phyloP scores from a whole-genome alignment of 768 basidiomycete species.

The Suillus tomentosus region DNA sequence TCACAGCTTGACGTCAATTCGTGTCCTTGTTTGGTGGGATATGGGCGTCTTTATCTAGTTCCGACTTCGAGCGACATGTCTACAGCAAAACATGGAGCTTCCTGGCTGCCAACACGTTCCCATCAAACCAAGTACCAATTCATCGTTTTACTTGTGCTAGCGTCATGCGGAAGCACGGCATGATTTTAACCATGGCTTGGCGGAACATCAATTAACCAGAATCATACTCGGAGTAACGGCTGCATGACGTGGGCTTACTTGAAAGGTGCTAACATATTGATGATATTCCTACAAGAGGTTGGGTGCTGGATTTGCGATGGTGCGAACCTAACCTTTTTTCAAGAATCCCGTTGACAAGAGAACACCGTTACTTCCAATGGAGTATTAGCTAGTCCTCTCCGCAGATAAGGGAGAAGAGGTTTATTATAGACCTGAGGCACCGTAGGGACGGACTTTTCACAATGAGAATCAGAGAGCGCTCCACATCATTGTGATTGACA shows the following conservation, averaged over 20 bases:
- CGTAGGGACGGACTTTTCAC: not conserved
- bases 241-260: not conserved
- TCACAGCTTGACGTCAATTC: slow-evolving; percentile 5
- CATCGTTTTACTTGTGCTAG: not conserved
- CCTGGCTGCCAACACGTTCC: not conserved
- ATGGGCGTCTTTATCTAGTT: not conserved
- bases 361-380: not conserved
- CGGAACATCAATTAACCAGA: slow-evolving; percentile 3
- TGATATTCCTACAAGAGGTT: not conserved
- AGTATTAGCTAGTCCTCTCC: not conserved
- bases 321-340: slow-evolving; percentile 6
- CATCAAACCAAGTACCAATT: not conserved
- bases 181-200: not conserved
- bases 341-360: not conserved
- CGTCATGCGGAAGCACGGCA: not conserved
- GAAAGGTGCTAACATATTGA: too few species aligned
- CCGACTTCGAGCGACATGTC: too few species aligned
- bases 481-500: not conserved
- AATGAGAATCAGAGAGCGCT: not conserved
- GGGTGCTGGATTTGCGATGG: not conserved
- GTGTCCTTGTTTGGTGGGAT: slow-evolving; percentile 4
- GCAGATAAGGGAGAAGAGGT: not conserved
- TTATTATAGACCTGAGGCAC: not conserved
- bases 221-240: not conserved
- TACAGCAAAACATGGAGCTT: slow-evolving; percentile 5